Evolutionary conservation across 2,329 filamentous ascomycete genomes (phyloP).

Genomic region (Rhytidhysteron rufulum): DNA sequence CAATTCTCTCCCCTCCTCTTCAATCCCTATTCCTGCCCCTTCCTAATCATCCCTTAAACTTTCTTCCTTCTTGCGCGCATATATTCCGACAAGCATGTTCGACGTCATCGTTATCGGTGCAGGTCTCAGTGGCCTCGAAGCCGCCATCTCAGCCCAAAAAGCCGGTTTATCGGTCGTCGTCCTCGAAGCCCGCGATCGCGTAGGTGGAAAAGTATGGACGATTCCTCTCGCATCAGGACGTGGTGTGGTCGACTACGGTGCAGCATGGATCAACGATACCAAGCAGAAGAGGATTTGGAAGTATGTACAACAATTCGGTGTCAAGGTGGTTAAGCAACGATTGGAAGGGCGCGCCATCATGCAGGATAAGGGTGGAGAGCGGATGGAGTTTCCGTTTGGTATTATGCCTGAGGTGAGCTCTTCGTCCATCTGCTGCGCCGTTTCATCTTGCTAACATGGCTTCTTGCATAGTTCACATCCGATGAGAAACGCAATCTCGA

Average conservation of each 20-base stretch:
- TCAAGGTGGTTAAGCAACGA: slow-evolving; percentile 49
- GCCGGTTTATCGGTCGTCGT: slow-evolving; percentile 38
- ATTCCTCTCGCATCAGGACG: slow-evolving; percentile 25
- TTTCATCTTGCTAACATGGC: slow-evolving; percentile 35
- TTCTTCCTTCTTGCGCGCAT: too few relatives aligned
- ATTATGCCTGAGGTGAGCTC: slow-evolving; percentile 27
- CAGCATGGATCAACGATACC: slow-evolving; percentile 58
- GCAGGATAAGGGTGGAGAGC: slow-evolving; percentile 36
- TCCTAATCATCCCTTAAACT: too few relatives aligned
- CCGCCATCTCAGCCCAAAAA: slow-evolving; percentile 29
- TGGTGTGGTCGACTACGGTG: slow-evolving; percentile 50
- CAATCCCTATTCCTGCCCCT: too few relatives aligned
- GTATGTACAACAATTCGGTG: slow-evolving; percentile 38
- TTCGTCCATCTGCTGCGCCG: slow-evolving; percentile 37
- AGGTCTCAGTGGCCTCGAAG: slow-evolving; percentile 20
- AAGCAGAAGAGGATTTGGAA: slow-evolving; percentile 47
- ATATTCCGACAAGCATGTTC: too few relatives aligned
- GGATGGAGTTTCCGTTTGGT: slow-evolving; percentile 30
- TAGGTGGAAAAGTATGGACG: slow-evolving; percentile 51
- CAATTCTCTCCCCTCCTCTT: too few relatives aligned
- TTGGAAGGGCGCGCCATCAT: slow-evolving; percentile 43
- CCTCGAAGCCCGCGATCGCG: slow-evolving; percentile 46
- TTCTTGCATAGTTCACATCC: slow-evolving; percentile 1
- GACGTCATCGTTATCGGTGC: slow-evolving; percentile 39
- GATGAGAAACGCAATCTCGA: too few relatives aligned